phyloP scores from a whole-genome alignment of 306 rosid species.

The Sindora glabra region DNA sequence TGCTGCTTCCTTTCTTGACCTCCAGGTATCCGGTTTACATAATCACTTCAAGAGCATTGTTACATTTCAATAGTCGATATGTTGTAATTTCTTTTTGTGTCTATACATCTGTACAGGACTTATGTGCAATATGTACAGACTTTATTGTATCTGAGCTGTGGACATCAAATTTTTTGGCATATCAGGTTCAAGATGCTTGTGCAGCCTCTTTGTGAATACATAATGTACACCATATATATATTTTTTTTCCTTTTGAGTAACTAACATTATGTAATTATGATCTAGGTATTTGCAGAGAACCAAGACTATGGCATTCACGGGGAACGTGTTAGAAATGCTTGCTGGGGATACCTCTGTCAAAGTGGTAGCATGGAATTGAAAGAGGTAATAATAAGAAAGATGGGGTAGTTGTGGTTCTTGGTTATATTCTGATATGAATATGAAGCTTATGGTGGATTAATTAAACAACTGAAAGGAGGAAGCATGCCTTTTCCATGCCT shows the following conservation, averaged over 20 bases:
- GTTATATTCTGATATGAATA: constrained; percentile 7
- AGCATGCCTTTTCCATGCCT: too few species aligned
- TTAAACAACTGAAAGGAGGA: too few species aligned
- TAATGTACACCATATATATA: background rate
- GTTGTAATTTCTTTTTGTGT: background rate
- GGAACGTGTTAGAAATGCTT: constrained; percentile 92
- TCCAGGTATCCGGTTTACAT: constrained; percentile 55
- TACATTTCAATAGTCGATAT: background rate
- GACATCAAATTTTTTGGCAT: constrained; percentile 93
- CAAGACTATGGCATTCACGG: constrained; percentile 96
- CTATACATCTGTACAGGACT: constrained; percentile 49
- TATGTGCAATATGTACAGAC: constrained; percentile 89
- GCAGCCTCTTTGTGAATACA: constrained; percentile 17
- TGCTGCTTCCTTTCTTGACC: constrained; percentile 98
- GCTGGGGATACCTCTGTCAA: constrained; percentile 99
- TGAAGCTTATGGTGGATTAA: background rate
- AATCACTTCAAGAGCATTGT: background rate
- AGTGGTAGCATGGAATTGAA: constrained; percentile 96
- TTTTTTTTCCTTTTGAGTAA: constrained; percentile 9
- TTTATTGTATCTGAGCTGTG: constrained; percentile 91
- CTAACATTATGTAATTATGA: constrained; percentile 16
- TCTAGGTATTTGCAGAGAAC: constrained; percentile 87
- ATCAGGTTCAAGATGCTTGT: constrained; percentile 66
- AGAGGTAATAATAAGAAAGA: constrained; percentile 64
- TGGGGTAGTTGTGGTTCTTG: constrained; percentile 9